Evolutionary conservation across 306 rosid genomes (phyloP).

Genomic region (Mimosa pudica): DNA sequence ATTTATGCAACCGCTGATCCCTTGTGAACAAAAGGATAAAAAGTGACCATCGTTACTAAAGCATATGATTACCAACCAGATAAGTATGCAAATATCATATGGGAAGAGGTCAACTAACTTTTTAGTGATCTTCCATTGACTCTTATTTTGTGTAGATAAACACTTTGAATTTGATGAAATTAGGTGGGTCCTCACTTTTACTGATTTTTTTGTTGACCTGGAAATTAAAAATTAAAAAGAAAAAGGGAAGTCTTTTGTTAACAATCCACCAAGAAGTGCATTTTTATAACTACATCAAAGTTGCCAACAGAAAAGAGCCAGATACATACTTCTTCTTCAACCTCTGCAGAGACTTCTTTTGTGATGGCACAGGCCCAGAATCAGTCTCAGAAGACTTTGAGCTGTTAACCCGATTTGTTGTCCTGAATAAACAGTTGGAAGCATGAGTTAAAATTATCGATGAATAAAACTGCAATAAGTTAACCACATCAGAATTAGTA

Average conservation of each 20-base stretch:
- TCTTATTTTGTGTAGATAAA: conserved; percentile 57
- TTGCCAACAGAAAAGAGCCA: conserved; percentile 29
- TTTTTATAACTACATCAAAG: conserved; percentile 32
- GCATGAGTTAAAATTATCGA: conserved; percentile 13
- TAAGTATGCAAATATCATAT: conserved; percentile 10
- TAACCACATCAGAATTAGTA: conserved; percentile 5
- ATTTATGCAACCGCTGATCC: conserved; percentile 88
- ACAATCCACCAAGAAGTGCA: conserved; percentile 31
- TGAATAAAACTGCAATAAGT: conserved; percentile 3
- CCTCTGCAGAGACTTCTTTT: conserved; percentile 49
- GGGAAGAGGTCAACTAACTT: conserved; percentile 51
- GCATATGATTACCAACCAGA: conserved; percentile 25
- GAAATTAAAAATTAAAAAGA: conserved; percentile 32
- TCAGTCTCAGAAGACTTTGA: conserved; percentile 60
- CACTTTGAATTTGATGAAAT: conserved; percentile 44
- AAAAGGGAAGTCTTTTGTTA: conserved; percentile 5
- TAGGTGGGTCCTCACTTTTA: conserved; percentile 48
- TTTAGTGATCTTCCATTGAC: conserved; percentile 78
- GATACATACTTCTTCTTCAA: conserved; percentile 61
- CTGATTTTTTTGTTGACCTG: conserved; percentile 51
- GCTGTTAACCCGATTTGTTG: conserved; percentile 48
- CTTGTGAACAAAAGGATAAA: conserved; percentile 48
- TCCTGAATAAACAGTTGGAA: conserved; percentile 50
- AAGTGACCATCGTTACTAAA: conserved; percentile 25
- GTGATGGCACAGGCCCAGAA: conserved; percentile 42